Conservation (phyloP, 441 rosid genomes). For the Breynia disticha region DNA sequence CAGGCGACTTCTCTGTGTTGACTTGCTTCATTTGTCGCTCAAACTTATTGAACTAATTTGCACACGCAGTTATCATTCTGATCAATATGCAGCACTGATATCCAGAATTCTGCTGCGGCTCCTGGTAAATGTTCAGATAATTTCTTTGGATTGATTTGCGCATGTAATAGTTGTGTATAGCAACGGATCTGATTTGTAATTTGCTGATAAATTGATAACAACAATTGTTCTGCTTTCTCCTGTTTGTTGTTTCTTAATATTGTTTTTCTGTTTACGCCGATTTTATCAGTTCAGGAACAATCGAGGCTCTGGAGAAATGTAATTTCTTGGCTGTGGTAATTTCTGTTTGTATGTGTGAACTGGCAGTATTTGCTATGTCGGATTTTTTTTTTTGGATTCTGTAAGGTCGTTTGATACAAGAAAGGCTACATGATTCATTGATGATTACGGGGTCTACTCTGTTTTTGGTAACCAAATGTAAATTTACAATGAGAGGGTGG, state of each 20-base stretch:
- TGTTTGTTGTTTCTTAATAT: conserved; percentile 4
- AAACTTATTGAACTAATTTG: neutral
- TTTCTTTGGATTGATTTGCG: conserved; percentile 21
- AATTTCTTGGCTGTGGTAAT: too few relatives aligned
- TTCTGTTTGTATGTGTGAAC: too few relatives aligned
- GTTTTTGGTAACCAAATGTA: too few relatives aligned
- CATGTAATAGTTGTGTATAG: conserved; percentile 20
- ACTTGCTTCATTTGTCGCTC: neutral
- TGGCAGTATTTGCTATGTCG: too few relatives aligned
- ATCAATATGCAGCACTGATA: neutral
- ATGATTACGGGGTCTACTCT: too few relatives aligned
- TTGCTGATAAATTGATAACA: conserved; percentile 9
- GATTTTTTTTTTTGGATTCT: too few relatives aligned
- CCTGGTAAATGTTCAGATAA: conserved; percentile 15
- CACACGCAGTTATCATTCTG: conserved; percentile 3
- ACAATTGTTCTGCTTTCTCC: conserved; percentile 1
- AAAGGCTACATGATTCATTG: too few relatives aligned
- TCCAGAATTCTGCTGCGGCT: conserved; percentile 4
- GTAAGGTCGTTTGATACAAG: too few relatives aligned
- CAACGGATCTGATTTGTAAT: conserved; percentile 19
- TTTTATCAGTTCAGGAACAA: too few relatives aligned
- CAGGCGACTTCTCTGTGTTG: neutral
- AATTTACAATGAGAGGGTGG: too few relatives aligned
- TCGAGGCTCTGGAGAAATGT: too few relatives aligned
- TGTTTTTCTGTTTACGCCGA: too few relatives aligned